Base-by-base conservation (phyloP, 768 basidiomycete species). In the Macrolepiota albuminosa region DNA sequence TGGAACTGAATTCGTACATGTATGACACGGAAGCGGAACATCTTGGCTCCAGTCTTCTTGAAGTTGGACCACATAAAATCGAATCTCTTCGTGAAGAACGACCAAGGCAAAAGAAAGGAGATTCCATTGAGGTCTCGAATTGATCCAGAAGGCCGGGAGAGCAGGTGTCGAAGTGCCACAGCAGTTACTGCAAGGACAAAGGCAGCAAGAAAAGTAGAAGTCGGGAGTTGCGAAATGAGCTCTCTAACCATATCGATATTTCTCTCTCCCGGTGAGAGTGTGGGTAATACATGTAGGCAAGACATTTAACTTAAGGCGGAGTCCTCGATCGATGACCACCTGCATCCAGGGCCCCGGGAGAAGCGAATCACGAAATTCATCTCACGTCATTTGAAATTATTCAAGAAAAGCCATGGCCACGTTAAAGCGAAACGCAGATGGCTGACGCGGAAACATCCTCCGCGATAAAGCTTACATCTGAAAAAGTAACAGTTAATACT, bases 61-160 rank as follows among this genome's bases (percentile, higher is more conserved):
- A 74, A 73, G 48, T 70, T 68, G 1, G 58, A 52, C 63, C 65
- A 58, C 11, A 74, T 54, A 48, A 72, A 73, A 53, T 75, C 71
- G 46, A 70, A 70, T 11, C 73, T 64, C 47, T 66, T 68, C 29
- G 68, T 63, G 56, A 75, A 75, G 64, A 75, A 75, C 4, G 67
- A 56, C 71, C 72, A 73, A 11, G 71, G 70, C 18, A 64, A 69
- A 40, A 71, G 36, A 9, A 72, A 60, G 1, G 71, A 68, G 33
- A 71, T 57, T 24, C 72, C 72, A 3, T 69, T 66, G 10, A 72
- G 69, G 11, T 67, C 60, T 16, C 59, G 37, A 2, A 66, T 58
- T 5, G 61, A 18, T 26, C 54, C 61, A 31, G 53, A 39, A 16
- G 56, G 26, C 14, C 31, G 36, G 18, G 51, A 53, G 31, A 49